Evolutionary conservation across 1,284 basidiomycete species (phyloP), one percentile per base, ranked within the genome.

Genomic region (Ganoderma multipileum): DNA sequence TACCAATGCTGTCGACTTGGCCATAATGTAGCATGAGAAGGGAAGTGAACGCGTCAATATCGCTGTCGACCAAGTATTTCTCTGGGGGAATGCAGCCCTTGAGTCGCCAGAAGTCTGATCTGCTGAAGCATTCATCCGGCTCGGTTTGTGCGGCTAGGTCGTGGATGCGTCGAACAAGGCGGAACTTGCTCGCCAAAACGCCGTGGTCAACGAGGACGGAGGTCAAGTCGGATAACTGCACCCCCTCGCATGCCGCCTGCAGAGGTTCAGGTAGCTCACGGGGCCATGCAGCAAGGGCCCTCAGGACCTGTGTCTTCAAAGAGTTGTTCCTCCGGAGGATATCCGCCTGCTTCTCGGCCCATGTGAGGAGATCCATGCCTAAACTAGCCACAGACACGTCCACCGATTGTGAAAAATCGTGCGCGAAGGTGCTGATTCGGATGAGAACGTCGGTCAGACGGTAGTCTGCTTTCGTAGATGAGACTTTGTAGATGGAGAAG

Each of bases 31-130:
- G 74, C n/a, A 88, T 81, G 16, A 97, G 81, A 9, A 97, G 81
- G 16, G 88, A 84, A n/a, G 91, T 86, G 72, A 97, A 95, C 0
- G 93, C 92, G 61, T 89, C 83, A 5, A 91, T 83, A 71, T 95
- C 93, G 41, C 89, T 87, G 44, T 84, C 83, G 47, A 87, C 86
- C 36, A 93, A 79, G 33, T 85, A 79, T 3, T 83, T 79, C 1
- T 73, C 73, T 1, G 82, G 67, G 2, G 91, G 91, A 50, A 96
- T 91, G 72, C 86, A 89, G 23, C 89, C 87, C 75, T 94, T 95
- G 74, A 97, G 81, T 47, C 88, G 85, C 95, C 95, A 97, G 77
- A 97, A 96, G 71, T 92, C 89, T 2, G 82, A 82, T 63, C 79
- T 81, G 3, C 87, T 80, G 69, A 93, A 93, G 33, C 83, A 81